A percentile compares a stretch with the other conserved stretches of the same genome.
Evolutionary conservation across 1,284 basidiomycete genomes (phyloP).

Genomic region (Cutaneotrichosporon sp.): DNA sequence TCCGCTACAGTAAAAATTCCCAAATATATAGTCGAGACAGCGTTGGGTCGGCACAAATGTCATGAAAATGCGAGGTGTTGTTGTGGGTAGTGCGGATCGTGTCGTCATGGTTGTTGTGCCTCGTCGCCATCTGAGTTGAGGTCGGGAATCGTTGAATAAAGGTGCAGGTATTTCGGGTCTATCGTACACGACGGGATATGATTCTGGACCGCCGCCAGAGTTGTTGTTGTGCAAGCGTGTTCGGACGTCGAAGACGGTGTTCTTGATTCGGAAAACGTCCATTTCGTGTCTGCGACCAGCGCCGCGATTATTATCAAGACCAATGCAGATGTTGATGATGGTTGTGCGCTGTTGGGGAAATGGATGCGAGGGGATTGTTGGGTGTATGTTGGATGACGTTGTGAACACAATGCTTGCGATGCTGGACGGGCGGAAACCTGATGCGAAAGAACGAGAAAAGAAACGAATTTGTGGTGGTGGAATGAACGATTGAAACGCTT

Average conservation of each 20-base stretch:
- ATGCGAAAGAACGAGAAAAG: constrained; percentile 8
- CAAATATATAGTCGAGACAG: constrained; percentile 21
- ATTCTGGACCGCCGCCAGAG: constrained; percentile 21
- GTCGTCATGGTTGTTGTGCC: constrained; percentile 22
- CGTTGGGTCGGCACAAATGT: constrained; percentile 28
- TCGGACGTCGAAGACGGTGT: constrained; percentile 13
- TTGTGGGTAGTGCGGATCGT: constrained; percentile 6
- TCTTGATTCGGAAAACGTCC: constrained; percentile 21
- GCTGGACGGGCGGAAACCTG: constrained; percentile 20
- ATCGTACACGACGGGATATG: constrained; percentile 27
- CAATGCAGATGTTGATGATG: constrained; percentile 15
- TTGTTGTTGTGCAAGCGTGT: constrained; percentile 22
- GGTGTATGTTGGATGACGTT: constrained; percentile 11
- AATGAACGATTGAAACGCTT: constrained; percentile 3
- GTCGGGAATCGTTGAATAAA: constrained; percentile 29
- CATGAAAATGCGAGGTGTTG: constrained; percentile 14
- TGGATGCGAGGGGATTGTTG: constrained; percentile 16
- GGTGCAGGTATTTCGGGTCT: constrained; percentile 18
- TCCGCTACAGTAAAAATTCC: constrained; percentile 22
- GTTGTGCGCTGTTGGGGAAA: constrained; percentile 23
- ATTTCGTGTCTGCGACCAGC: constrained; percentile 30
- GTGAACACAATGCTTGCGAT: constrained; percentile 29
- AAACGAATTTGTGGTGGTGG: constrained; percentile 9
- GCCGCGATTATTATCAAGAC: constrained; percentile 22
- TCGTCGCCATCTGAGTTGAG: constrained; percentile 26